These are phyloP conservation scores for Protostelium mycophagum DNA, from an alignment of 78 protist species.

Conservation along the genomic window DNA sequence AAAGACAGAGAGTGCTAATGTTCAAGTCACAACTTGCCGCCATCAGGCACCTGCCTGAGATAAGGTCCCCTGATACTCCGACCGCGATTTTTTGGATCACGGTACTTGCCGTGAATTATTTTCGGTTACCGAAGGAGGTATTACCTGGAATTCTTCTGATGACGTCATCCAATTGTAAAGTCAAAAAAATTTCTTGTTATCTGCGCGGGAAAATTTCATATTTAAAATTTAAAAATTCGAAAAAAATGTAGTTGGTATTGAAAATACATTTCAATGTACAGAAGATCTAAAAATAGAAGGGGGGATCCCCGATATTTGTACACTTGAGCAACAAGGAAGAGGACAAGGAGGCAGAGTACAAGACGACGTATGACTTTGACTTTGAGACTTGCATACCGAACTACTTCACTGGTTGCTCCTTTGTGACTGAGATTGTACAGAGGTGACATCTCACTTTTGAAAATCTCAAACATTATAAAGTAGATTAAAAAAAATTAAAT, in stretches of 20 bases:
- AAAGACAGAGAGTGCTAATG: not conserved
- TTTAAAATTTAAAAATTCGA: too few species aligned
- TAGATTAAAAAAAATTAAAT: too few species aligned
- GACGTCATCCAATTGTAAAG: too few species aligned
- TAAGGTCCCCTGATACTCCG: not conserved
- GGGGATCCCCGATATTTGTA: not conserved
- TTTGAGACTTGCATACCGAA: not conserved
- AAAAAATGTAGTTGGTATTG: too few species aligned
- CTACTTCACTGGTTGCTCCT: not conserved
- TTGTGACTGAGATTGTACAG: not conserved
- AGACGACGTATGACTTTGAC: not conserved
- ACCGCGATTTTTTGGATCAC: not conserved
- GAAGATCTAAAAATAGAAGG: too few species aligned
- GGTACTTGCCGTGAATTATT: not conserved
- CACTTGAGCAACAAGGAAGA: not conserved
- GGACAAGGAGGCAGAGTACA: not conserved
- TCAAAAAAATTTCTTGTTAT: too few species aligned
- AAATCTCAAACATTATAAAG: too few species aligned
- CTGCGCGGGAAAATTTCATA: too few species aligned
- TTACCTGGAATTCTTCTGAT: not conserved
- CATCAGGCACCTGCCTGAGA: not conserved
- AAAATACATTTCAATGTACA: not conserved
- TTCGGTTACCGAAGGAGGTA: not conserved
- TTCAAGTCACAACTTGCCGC: not conserved
- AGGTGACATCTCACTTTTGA: too few species aligned